Conservation (phyloP, 305 asterid species). For the Ilex paraguariensis region DNA sequence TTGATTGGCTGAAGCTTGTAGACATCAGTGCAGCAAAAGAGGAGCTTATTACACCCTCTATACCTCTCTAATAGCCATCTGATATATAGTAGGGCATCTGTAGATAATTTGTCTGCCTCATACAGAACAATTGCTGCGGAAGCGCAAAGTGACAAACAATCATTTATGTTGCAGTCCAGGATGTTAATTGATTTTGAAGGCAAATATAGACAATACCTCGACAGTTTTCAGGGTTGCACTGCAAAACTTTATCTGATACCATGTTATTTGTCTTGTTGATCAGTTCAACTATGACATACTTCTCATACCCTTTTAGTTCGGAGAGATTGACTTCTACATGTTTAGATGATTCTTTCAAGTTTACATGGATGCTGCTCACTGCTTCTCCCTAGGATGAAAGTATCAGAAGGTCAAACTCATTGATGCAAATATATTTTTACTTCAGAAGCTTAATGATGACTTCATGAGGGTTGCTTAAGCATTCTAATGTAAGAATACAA, state of each 20-base stretch:
- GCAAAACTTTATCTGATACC: slow-evolving; percentile 14
- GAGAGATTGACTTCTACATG: slow-evolving; percentile 81
- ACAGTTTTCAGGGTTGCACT: slow-evolving; percentile 31
- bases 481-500: too few species aligned
- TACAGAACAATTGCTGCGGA: slow-evolving; percentile 64
- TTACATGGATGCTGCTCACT: slow-evolving; percentile 61
- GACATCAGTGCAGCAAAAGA: slow-evolving; percentile 83
- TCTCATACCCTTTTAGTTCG: slow-evolving; percentile 74
- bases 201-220: slow-evolving; percentile 42
- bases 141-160: slow-evolving; percentile 7
- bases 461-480: too few species aligned
- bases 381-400: slow-evolving; percentile 54
- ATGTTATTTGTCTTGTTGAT: slow-evolving; percentile 45
- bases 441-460: too few species aligned
- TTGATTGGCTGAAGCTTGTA: slow-evolving; percentile 55
- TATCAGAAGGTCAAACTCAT: too few species aligned
- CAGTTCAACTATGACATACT: slow-evolving; percentile 67
- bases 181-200: slow-evolving; percentile 5
- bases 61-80: slow-evolving; percentile 75
- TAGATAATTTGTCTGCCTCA: slow-evolving; percentile 73
- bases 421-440: too few species aligned
- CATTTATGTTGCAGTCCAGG: slow-evolving; percentile 7
- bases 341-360: slow-evolving; percentile 49
- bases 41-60: slow-evolving; percentile 57
- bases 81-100: slow-evolving; percentile 59